These are phyloP conservation scores for Camellia lanceoleosa DNA, from an alignment of 148 eudicot species.

Conservation along the genomic window DNA sequence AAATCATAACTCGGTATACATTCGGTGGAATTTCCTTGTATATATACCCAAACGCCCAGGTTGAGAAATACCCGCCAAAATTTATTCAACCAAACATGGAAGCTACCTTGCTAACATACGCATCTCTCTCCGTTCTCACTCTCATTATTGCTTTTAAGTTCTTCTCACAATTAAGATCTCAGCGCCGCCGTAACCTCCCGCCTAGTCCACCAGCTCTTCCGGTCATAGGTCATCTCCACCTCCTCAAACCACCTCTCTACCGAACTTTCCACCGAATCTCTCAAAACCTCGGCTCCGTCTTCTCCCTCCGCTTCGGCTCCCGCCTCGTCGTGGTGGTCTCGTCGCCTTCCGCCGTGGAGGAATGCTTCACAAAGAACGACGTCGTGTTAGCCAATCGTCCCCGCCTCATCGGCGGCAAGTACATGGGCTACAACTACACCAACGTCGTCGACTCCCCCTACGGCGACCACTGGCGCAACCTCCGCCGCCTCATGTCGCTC, in stretches of 20 bases:
- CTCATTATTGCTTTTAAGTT: not conserved
- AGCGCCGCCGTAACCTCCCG: not conserved
- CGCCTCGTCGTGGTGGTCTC: conserved; percentile 18
- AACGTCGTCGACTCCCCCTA: conserved; percentile 16
- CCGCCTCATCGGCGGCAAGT: not conserved
- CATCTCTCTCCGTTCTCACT: not conserved
- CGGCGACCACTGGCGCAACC: too few species aligned
- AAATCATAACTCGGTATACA: too few species aligned
- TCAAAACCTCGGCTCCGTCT: conserved; percentile 11
- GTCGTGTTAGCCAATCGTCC: not conserved
- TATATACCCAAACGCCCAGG: too few species aligned
- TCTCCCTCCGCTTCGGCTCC: not conserved
- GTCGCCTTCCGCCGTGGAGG: conserved; percentile 15
- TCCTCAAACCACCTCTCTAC: not conserved
- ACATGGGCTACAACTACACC: not conserved
- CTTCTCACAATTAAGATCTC: not conserved
- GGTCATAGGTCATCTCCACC: not conserved
- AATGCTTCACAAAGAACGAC: not conserved
- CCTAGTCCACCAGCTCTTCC: not conserved
- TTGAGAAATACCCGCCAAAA: too few species aligned
- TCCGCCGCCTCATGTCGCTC: conserved; percentile 5
- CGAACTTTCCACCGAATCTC: not conserved
- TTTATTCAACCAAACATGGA: not conserved
- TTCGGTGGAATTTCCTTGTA: too few species aligned
- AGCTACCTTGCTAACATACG: not conserved